Conservation (phyloP, 164 flowering plant species). For the Magnolia sinica region DNA sequence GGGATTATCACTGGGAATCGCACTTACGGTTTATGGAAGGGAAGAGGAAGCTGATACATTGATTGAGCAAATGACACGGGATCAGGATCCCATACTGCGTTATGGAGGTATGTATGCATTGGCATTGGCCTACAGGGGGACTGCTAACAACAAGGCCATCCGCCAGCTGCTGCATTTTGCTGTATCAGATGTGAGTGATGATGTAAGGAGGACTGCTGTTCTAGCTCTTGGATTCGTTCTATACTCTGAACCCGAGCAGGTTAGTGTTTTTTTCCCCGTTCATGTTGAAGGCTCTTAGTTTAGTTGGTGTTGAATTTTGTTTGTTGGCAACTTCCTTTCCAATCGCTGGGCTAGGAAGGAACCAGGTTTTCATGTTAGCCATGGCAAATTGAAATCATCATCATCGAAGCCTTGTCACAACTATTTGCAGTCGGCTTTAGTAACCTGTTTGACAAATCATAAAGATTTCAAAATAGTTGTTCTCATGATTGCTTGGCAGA, state of each 20-base stretch:
- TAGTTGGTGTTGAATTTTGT: not conserved
- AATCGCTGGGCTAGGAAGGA: not conserved
- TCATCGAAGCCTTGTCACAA: no score
- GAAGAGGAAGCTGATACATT: slow-evolving; percentile 93
- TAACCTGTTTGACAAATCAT: no score
- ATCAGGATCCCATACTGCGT: slow-evolving; percentile 88
- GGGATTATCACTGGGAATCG: slow-evolving; percentile 88
- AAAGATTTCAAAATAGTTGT: no score
- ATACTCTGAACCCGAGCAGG: slow-evolving; percentile 95
- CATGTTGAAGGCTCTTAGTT: not conserved
- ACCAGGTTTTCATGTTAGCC: no score
- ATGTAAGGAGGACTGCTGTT: slow-evolving; percentile 95
- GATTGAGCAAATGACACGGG: slow-evolving; percentile 89
- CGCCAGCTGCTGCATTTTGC: slow-evolving; percentile 95
- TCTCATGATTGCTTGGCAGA: no score
- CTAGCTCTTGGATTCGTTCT: slow-evolving; percentile 89
- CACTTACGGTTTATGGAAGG: slow-evolving; percentile 94
- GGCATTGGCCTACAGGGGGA: slow-evolving; percentile 88
- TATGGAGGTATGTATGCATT: slow-evolving; percentile 97
- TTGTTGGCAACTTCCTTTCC: not conserved
- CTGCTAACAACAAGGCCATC: slow-evolving; percentile 87
- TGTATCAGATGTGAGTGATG: slow-evolving; percentile 93
- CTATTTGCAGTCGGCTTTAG: no score
- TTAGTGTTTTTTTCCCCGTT: slow-evolving; percentile 20
- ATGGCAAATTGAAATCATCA: no score